Conservation (phyloP, 257 asterid species). For the Hygrophila difformis region DNA sequence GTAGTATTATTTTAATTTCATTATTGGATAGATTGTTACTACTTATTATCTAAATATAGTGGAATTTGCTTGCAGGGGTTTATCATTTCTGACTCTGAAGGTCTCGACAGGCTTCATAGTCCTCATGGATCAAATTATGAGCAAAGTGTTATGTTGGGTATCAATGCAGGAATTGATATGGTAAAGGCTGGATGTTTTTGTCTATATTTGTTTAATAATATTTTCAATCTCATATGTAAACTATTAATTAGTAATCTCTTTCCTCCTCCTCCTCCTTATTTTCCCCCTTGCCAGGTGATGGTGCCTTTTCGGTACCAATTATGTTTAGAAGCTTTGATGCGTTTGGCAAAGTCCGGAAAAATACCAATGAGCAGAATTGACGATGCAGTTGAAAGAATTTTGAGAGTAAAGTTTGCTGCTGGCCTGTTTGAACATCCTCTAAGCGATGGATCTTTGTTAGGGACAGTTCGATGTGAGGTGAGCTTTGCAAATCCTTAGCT, state of each 20-base stretch:
- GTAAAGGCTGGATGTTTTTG: constrained; percentile 21
- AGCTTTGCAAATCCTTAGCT: constrained; percentile 6
- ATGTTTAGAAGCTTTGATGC: constrained; percentile 43
- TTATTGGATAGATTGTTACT: neutral
- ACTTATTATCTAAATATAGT: neutral
- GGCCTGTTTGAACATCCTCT: constrained; percentile 74
- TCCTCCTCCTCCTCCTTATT: neutral
- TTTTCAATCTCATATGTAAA: constrained; percentile 1
- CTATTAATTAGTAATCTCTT: neutral
- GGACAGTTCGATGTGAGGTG: constrained; percentile 60
- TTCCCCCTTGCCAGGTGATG: constrained; percentile 52
- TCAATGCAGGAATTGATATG: constrained; percentile 82
- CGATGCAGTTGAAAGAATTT: constrained; percentile 78
- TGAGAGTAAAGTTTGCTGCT: constrained; percentile 70
- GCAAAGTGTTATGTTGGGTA: constrained; percentile 50
- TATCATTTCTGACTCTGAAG: constrained; percentile 77
- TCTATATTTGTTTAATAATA: neutral
- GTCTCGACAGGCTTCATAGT: constrained; percentile 58
- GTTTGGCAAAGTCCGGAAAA: constrained; percentile 55
- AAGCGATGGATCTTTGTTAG: constrained; percentile 46
- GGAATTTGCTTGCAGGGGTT: constrained; percentile 43
- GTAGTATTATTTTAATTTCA: neutral
- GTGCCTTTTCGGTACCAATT: constrained; percentile 63
- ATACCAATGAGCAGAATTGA: constrained; percentile 66
- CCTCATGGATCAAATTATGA: constrained; percentile 65